Conservation (phyloP, 805 yeast genomes). For the Ascoidea rubescens region DNA sequence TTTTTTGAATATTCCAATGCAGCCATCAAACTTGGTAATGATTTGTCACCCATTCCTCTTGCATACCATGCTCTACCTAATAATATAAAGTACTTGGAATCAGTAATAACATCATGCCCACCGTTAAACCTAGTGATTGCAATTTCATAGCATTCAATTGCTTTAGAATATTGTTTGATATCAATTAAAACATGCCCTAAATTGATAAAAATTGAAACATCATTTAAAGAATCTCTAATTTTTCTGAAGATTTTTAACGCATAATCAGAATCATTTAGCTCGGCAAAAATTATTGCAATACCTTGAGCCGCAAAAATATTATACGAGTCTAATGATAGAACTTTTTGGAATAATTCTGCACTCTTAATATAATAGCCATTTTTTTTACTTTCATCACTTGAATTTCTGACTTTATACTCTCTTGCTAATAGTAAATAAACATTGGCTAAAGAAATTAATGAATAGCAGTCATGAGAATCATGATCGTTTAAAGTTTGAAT, state of each 20-base stretch:
- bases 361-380: constrained; percentile 76
- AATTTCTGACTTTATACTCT: constrained; percentile 36
- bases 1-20: constrained; percentile 49
- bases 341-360: constrained; percentile 85
- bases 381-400: constrained; percentile 38
- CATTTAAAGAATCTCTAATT: constrained; percentile 79
- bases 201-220: constrained; percentile 70
- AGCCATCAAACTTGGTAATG: constrained; percentile 39
- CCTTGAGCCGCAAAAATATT: constrained; percentile 98
- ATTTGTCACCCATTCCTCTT: constrained; percentile 59
- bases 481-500: constrained; percentile 71
- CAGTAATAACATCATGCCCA: constrained; percentile 22
- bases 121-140: constrained; percentile 48
- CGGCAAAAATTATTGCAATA: constrained; percentile 83
- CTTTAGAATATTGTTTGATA: constrained; percentile 67
- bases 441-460: constrained; percentile 82
- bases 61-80: constrained; percentile 83
- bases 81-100: constrained; percentile 51
- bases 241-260: constrained; percentile 83
- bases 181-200: constrained; percentile 81
- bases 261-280: constrained; percentile 54
- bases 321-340: constrained; percentile 64
- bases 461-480: constrained; percentile 82
- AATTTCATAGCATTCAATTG: constrained; percentile 78
- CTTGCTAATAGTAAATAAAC: constrained; percentile 73